phyloP scores from a whole-genome alignment of 2,329 filamentous ascomycete species.

The Drechslerella dactyloides region DNA sequence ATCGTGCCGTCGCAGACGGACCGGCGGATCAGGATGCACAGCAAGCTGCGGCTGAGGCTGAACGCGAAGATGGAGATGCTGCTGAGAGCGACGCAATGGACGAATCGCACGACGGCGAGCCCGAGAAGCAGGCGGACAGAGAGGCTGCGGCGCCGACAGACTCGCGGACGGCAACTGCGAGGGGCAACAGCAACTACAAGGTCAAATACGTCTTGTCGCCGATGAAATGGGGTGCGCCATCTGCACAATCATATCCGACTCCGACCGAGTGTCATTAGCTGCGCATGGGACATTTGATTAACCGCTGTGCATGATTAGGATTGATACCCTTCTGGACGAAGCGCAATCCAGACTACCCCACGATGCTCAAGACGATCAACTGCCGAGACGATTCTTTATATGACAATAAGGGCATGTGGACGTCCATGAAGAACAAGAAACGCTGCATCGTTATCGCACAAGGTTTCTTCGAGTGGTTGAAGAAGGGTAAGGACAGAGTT shows the following conservation, averaged over 20 bases:
- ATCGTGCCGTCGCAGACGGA: slow-evolving; percentile 75
- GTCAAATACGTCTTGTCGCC: slow-evolving; percentile 80
- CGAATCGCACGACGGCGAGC: slow-evolving; percentile 39
- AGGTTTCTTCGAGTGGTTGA: slow-evolving; percentile 96
- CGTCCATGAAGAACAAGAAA: slow-evolving; percentile 84
- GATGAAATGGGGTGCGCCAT: slow-evolving; percentile 80
- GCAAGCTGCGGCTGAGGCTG: slow-evolving; percentile 53
- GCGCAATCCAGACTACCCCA: slow-evolving; percentile 75
- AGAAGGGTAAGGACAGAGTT: slow-evolving; percentile 76
- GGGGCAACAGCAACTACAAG: slow-evolving; percentile 54
- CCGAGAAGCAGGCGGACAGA: slow-evolving; percentile 19
- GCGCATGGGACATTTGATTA: neutral
- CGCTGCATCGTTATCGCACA: slow-evolving; percentile 86
- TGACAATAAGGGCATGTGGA: slow-evolving; percentile 84
- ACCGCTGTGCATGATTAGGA: slow-evolving; percentile 58
- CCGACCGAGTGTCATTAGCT: neutral
- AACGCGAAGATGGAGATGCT: slow-evolving; percentile 51
- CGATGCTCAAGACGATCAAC: slow-evolving; percentile 88
- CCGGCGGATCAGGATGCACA: slow-evolving; percentile 52
- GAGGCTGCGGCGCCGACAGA: slow-evolving; percentile 18
- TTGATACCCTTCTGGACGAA: slow-evolving; percentile 94
- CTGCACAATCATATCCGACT: slow-evolving; percentile 13
- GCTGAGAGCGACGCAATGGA: slow-evolving; percentile 40
- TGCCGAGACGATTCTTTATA: slow-evolving; percentile 87
- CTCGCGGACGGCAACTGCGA: neutral